phyloP scores from a whole-genome alignment of 768 basidiomycete species.

The Tricholoma terreum region DNA sequence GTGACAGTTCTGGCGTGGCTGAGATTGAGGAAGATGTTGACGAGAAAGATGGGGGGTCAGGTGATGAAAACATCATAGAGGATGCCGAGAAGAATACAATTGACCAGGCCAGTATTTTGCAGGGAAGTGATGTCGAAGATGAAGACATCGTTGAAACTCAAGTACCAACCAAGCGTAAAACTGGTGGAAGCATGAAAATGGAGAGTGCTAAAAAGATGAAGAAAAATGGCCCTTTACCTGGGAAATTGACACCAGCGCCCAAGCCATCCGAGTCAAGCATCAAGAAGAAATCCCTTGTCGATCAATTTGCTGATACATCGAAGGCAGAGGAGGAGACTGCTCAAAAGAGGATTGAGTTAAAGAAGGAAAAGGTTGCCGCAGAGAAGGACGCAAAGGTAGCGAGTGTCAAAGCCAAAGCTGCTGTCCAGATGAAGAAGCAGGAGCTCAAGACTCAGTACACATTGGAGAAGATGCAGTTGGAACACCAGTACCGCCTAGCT shows the following conservation, averaged over 20 bases:
- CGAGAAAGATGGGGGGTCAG: neutral
- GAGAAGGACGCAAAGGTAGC: constrained; percentile 14
- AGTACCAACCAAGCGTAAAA: neutral
- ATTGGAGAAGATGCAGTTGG: neutral
- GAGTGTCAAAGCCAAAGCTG: constrained; percentile 4
- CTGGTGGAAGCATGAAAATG: neutral
- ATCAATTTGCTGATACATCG: neutral
- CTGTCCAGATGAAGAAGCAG: constrained; percentile 15
- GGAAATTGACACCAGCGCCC: neutral
- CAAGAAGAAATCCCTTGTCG: neutral
- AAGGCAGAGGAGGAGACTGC: constrained; percentile 12
- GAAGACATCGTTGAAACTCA: neutral
- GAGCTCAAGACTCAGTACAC: neutral
- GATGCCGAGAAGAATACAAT: neutral
- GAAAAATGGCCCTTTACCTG: neutral
- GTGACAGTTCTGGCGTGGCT: neutral
- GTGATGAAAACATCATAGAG: neutral
- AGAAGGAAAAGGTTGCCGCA: constrained; percentile 1
- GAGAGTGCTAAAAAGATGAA: neutral
- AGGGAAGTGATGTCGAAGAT: neutral
- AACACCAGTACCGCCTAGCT: neutral
- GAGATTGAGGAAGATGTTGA: neutral
- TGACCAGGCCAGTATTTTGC: neutral
- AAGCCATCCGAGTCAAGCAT: neutral
- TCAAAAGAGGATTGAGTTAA: constrained; percentile 8